Base-by-base conservation (phyloP, 345 rosid species). In the Eutrema japonicum region DNA sequence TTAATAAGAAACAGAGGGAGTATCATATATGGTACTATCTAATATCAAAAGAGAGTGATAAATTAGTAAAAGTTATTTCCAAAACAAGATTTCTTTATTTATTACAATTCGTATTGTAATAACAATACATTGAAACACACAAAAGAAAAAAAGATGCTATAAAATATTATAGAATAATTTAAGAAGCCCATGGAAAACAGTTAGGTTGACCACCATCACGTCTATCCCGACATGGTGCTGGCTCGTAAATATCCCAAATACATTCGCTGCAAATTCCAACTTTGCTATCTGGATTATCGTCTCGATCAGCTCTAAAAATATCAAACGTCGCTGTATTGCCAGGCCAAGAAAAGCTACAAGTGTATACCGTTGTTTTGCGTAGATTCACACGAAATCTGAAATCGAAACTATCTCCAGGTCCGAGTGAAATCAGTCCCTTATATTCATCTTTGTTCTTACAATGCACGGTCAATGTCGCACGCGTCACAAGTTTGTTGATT, bases 181-280 rank as follows among this genome's bases (percentile, higher is more conserved):
- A 53, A 22, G 58, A 29, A 7, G 37, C n/a, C 55, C 68, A 64
- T 14, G 8, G 29, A 3, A 64, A 64, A 33, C 68, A 49, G 2
- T 22, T 18, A 16, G 58, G 45, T 18, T 47, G 46, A 33, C 57
- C 46, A 3, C 45, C 46, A 37, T 43, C 53, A n/a, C 68, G 68
- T 46, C 68, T 64, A 12, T 45, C 52, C 2, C 46, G 13, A 22
- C 70, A 65, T 29, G 57, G 45, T 18, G 27, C 70, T 10, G 10
- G 26, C n/a, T 37, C 57, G 10, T 33, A 48, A 6, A 49, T 46
- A 1, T 2, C 4, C 57, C 57, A 65, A 16, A 65, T 65, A 37
- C 46, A 65, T 50, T 65, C 57, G 0, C 18, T 48, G 10, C 57
- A 35, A 50, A 49, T 58, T 50, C 54, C 41, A 46, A 10, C 27